Conservation (phyloP, 2,329 filamentous ascomycete species). For the Eutypa lata region DNA sequence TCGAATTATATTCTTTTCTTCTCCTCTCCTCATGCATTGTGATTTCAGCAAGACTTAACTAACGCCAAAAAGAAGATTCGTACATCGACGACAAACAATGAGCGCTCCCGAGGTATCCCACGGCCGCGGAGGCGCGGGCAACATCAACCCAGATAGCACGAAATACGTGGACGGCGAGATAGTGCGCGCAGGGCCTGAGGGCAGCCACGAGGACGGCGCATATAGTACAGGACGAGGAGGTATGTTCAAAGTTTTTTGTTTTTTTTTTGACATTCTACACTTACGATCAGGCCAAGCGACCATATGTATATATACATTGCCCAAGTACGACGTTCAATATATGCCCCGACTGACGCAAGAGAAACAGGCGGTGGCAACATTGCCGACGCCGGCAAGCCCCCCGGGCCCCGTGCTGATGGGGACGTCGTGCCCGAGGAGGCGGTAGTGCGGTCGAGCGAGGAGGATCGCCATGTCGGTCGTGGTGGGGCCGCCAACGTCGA, state of each 20-base stretch:
- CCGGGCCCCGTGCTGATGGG: constrained; percentile 43
- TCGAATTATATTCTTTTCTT: too few relatives aligned
- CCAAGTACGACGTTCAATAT: too few relatives aligned
- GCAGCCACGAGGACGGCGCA: constrained; percentile 56
- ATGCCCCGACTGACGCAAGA: not conserved
- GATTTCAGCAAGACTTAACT: not conserved
- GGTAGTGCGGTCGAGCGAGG: constrained; percentile 43
- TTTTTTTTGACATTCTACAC: not conserved
- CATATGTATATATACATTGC: too few relatives aligned
- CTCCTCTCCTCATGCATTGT: too few relatives aligned
- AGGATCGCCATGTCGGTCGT: constrained; percentile 56
- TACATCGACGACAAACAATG: constrained; percentile 24
- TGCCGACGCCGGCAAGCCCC: constrained; percentile 41
- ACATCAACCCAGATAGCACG: constrained; percentile 56
- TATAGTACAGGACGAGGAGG: constrained; percentile 59
- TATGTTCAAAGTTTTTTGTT: constrained; percentile 26
- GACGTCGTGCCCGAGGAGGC: constrained; percentile 53
- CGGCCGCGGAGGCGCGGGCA: constrained; percentile 60
- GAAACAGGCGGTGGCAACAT: constrained; percentile 56
- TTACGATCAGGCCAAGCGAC: too few relatives aligned
- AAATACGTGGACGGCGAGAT: constrained; percentile 62
- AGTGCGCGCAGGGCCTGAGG: constrained; percentile 50
- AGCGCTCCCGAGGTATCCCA: constrained; percentile 50
- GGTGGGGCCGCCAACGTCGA: constrained; percentile 59
- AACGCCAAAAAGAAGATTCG: not conserved